phyloP scores from a whole-genome alignment of 495 filamentous ascomycete genomes.

The Lasiosphaeria hispida region DNA sequence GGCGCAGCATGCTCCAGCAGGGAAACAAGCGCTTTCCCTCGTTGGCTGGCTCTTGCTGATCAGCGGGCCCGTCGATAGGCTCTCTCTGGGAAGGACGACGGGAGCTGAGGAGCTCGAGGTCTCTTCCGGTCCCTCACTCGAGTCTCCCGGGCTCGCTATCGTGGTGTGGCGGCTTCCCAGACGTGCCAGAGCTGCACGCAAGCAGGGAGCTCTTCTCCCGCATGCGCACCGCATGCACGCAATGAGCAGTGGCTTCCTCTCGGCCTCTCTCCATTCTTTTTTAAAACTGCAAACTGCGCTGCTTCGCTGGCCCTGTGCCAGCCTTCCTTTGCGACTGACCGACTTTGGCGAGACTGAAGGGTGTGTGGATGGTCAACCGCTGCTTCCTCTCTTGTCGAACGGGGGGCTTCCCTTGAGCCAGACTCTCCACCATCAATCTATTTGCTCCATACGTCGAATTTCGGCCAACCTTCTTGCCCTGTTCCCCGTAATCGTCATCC shows the following conservation, averaged over 20 bases:
- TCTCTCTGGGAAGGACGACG: too few species aligned
- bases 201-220: not conserved
- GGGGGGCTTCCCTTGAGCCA: conserved; percentile 19
- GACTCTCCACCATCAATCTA: conserved; percentile 33
- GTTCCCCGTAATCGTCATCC: conserved; percentile 22
- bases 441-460: conserved; percentile 25
- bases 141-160: too few species aligned
- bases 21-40: not conserved
- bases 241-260: conserved; percentile 1
- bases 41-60: not conserved
- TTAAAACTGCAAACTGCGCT: not conserved
- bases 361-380: too few species aligned
- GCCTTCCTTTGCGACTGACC: too few species aligned
- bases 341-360: too few species aligned
- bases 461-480: conserved; percentile 26
- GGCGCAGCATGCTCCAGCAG: conserved; percentile 11
- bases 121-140: too few species aligned
- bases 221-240: conserved; percentile 15
- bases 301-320: conserved; percentile 4
- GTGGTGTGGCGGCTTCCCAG: too few species aligned
- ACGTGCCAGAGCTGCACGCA: not conserved
- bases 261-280: conserved; percentile 2
- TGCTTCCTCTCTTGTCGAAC: not conserved
- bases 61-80: not conserved
- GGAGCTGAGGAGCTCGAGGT: too few species aligned